These are phyloP conservation scores for Lachancea thermotolerans DNA, from an alignment of 805 yeast genomes.

Conservation along the genomic window DNA sequence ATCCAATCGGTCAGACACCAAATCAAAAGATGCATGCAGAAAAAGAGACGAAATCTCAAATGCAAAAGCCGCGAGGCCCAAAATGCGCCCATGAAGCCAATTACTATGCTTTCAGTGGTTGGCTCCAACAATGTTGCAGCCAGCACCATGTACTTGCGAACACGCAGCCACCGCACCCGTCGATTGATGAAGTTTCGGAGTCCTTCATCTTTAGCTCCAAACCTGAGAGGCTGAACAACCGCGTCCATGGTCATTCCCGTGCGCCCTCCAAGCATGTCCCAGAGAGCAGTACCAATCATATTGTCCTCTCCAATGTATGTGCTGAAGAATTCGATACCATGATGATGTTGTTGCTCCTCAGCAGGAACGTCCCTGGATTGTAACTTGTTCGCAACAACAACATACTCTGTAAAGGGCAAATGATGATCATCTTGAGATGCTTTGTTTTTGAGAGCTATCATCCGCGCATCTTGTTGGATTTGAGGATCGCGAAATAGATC, in stretches of 20 bases:
- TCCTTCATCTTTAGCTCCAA: constrained; percentile 33
- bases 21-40: constrained; percentile 44
- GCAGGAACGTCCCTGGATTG: not conserved
- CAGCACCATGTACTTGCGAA: constrained; percentile 79
- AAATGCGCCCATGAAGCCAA: constrained; percentile 60
- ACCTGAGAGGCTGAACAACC: constrained; percentile 64
- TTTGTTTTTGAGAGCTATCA: constrained; percentile 5
- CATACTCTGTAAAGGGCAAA: not conserved
- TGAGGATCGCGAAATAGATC: constrained; percentile 6
- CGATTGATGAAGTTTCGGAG: constrained; percentile 55
- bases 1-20: constrained; percentile 64
- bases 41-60: constrained; percentile 30
- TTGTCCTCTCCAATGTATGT: constrained; percentile 87
- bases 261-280: constrained; percentile 62
- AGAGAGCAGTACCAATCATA: constrained; percentile 81
- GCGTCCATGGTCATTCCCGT: constrained; percentile 76
- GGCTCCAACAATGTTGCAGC: constrained; percentile 84
- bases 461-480: constrained; percentile 7
- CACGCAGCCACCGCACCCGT: constrained; percentile 79
- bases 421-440: not conserved
- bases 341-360: constrained; percentile 6
- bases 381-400: constrained; percentile 23
- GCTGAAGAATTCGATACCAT: constrained; percentile 64
- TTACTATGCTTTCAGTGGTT: constrained; percentile 67
- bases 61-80: constrained; percentile 45